Conservation (phyloP, 306 rosid genomes). For the Leucaena leucocephala region DNA sequence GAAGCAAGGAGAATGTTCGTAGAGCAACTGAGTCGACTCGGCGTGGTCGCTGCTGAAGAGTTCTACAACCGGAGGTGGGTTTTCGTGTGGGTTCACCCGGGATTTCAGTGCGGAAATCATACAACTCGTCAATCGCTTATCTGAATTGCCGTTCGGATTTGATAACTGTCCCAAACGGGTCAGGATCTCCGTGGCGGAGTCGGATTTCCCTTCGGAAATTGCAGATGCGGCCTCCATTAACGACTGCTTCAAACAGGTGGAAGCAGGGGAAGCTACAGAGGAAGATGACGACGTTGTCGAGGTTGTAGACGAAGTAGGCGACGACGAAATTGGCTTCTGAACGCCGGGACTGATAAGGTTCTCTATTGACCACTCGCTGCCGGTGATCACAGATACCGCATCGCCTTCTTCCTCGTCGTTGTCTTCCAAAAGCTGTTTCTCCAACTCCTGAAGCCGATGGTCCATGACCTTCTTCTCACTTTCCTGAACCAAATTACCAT, state of each 20-base stretch:
- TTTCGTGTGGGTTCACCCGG: slow-evolving; percentile 47
- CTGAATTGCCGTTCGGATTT: slow-evolving; percentile 48
- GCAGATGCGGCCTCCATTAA: slow-evolving; percentile 81
- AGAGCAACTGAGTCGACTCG: slow-evolving; percentile 70
- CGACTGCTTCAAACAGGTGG: slow-evolving; percentile 54
- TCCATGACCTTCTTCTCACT: slow-evolving; percentile 63
- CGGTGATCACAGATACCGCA: slow-evolving; percentile 64
- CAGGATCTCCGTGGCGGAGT: slow-evolving; percentile 65
- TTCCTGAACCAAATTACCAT: slow-evolving; percentile 33
- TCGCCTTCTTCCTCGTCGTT: slow-evolving; percentile 70
- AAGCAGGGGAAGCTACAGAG: slow-evolving; percentile 64
- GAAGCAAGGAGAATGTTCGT: slow-evolving; percentile 62
- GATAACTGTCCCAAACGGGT: slow-evolving; percentile 41
- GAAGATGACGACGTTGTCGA: slow-evolving; percentile 62
- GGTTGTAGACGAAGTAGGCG: slow-evolving; percentile 73
- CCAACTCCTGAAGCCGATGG: slow-evolving; percentile 69
- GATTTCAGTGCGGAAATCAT: slow-evolving; percentile 72
- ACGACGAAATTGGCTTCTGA: slow-evolving; percentile 63
- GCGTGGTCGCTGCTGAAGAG: slow-evolving; percentile 60
- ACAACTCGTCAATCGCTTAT: slow-evolving; percentile 50
- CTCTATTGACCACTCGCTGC: slow-evolving; percentile 76
- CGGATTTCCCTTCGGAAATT: slow-evolving; percentile 71
- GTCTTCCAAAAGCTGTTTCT: slow-evolving; percentile 82
- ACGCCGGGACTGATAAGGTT: slow-evolving; percentile 53
- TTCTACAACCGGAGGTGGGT: slow-evolving; percentile 51